Conservation (phyloP, 1,284 basidiomycete genomes). For the Volvariella volvacea region DNA sequence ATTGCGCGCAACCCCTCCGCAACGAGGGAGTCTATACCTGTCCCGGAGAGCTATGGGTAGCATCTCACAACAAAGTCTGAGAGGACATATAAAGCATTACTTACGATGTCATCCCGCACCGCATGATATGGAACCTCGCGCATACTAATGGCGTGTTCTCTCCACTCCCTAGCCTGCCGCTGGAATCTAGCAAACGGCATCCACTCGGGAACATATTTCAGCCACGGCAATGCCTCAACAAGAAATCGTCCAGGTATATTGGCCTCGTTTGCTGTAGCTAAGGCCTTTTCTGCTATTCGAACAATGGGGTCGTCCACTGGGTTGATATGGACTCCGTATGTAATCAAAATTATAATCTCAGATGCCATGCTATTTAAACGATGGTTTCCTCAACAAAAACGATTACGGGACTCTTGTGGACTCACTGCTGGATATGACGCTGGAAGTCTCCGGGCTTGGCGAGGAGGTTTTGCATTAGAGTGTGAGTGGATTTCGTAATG, state of each 20-base stretch:
- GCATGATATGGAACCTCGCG: slow-evolving; percentile 24
- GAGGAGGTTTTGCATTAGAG: slow-evolving; percentile 15
- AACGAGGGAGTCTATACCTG: slow-evolving; percentile 11
- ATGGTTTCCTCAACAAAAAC: background rate
- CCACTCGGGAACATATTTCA: slow-evolving; percentile 33
- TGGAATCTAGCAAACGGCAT: slow-evolving; percentile 36
- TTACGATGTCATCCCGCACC: slow-evolving; percentile 12
- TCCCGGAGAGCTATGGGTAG: slow-evolving; percentile 11
- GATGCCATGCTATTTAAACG: slow-evolving; percentile 15
- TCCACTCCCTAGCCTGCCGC: slow-evolving; percentile 27
- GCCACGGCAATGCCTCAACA: slow-evolving; percentile 9
- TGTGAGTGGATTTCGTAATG: slow-evolving; percentile 11
- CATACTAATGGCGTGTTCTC: slow-evolving; percentile 11
- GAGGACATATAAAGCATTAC: background rate
- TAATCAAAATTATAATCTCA: slow-evolving; percentile 11
- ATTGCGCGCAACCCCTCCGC: slow-evolving; percentile 1
- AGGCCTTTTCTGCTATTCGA: slow-evolving; percentile 7
- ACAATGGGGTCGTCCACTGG: slow-evolving; percentile 10
- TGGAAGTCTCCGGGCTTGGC: slow-evolving; percentile 18
- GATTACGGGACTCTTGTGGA: background rate
- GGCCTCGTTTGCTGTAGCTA: slow-evolving; percentile 3
- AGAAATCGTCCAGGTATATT: slow-evolving; percentile 12
- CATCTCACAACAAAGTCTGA: no score
- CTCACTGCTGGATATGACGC: slow-evolving; percentile 19
- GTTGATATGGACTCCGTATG: slow-evolving; percentile 3